A percentile compares a stretch with the other conserved stretches of the same genome.
Conservation (phyloP, 305 asterid genomes). For the Fraxinus velutina region DNA sequence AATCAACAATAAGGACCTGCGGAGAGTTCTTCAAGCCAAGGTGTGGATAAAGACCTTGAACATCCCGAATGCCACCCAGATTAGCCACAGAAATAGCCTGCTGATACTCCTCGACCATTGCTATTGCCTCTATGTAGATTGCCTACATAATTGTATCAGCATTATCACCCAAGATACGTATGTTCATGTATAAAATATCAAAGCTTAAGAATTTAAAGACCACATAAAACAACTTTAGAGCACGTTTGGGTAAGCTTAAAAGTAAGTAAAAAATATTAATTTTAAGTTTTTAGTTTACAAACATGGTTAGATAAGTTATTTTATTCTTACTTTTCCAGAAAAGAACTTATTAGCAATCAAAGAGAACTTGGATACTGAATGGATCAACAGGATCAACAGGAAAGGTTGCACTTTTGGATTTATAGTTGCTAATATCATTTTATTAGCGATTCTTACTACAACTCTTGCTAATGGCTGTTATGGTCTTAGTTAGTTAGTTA, state of each 20-base stretch:
- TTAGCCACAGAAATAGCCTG: constrained; percentile 68
- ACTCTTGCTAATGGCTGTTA: background rate
- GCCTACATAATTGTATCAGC: constrained; percentile 43
- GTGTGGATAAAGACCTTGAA: constrained; percentile 63
- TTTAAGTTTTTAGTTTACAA: background rate
- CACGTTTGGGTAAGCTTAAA: background rate
- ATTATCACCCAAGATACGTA: background rate
- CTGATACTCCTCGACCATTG: constrained; percentile 95
- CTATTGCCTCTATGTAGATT: constrained; percentile 69
- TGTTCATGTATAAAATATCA: background rate
- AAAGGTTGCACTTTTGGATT: background rate
- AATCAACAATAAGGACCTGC: constrained; percentile 49
- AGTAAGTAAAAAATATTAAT: background rate
- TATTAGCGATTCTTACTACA: background rate
- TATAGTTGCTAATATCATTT: background rate
- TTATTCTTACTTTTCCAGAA: background rate
- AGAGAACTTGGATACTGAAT: background rate
- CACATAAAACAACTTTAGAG: background rate
- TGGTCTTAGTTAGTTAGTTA: background rate
- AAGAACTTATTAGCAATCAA: background rate
- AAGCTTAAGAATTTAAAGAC: background rate
- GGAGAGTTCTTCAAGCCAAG: constrained; percentile 70
- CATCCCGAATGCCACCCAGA: constrained; percentile 71
- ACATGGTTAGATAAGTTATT: background rate
- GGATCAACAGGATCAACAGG: background rate